Evolutionary conservation across 306 rosid species (phyloP).

Genomic region (Canavalia ensiformis): DNA sequence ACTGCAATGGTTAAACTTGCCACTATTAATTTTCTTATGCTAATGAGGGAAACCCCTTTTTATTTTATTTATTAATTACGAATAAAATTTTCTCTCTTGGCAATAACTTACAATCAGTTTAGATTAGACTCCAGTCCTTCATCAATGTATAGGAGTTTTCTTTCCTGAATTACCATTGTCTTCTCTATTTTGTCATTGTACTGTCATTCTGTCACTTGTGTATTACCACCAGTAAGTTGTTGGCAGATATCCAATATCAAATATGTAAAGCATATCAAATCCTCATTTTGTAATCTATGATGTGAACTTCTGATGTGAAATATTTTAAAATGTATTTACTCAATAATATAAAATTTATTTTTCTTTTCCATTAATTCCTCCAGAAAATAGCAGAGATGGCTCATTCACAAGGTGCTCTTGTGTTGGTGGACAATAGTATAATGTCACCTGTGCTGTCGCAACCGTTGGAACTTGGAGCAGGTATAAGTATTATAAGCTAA

Average conservation of each 20-base stretch:
- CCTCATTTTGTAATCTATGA: slow-evolving; percentile 7
- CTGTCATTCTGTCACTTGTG: background rate
- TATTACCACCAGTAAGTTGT: background rate
- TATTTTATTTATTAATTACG: slow-evolving; percentile 5
- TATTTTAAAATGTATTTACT: slow-evolving; percentile 14
- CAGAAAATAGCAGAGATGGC: slow-evolving; percentile 87
- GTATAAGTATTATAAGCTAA: slow-evolving; percentile 54
- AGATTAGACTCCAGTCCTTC: background rate
- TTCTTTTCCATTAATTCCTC: slow-evolving; percentile 30
- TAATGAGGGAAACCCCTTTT: background rate
- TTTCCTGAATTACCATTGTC: slow-evolving; percentile 21
- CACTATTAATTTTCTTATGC: background rate
- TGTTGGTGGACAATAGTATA: slow-evolving; percentile 94
- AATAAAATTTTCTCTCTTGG: slow-evolving; percentile 8
- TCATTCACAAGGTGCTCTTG: slow-evolving; percentile 80
- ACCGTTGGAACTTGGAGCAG: slow-evolving; percentile 97
- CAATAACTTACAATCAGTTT: slow-evolving; percentile 4
- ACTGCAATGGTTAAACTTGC: background rate
- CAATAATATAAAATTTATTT: slow-evolving; percentile 6
- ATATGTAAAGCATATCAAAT: background rate
- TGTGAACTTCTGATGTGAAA: slow-evolving; percentile 27
- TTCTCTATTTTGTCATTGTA: slow-evolving; percentile 30
- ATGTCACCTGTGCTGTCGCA: slow-evolving; percentile 91
- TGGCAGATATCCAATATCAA: slow-evolving; percentile 17
- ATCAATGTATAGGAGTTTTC: slow-evolving; percentile 9